A percentile compares a stretch with the other conserved stretches of the same genome.
phyloP scores from a whole-genome alignment of 73 alveolate species.

The Paramecium sonneborni region DNA sequence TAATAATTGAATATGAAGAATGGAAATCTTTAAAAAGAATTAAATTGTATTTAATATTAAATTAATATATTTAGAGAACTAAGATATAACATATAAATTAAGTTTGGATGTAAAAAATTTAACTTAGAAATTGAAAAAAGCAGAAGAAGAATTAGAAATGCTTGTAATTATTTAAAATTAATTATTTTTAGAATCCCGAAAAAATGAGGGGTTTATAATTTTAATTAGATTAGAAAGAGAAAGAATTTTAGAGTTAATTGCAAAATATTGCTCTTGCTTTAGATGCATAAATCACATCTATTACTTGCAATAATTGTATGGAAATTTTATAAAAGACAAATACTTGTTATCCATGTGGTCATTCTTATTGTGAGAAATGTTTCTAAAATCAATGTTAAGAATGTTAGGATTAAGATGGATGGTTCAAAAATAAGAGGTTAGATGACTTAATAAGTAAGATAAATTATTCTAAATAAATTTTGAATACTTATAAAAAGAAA shows the following conservation, averaged over 20 bases:
- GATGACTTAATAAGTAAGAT: conserved; percentile 12
- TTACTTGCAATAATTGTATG: not conserved
- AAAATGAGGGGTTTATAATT: not conserved
- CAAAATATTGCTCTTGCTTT: conserved; percentile 11
- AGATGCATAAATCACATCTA: conserved; percentile 23
- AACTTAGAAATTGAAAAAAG: not conserved
- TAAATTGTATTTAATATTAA: not conserved
- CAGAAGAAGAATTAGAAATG: conserved; percentile 25
- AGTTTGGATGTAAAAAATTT: not conserved
- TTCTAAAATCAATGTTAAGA: conserved; percentile 1
- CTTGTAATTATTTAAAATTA: not conserved
- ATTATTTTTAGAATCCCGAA: conserved; percentile 12
- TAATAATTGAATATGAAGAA: not conserved
- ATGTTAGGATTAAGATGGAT: not conserved
- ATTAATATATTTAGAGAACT: not conserved
- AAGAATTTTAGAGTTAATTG: conserved; percentile 11
- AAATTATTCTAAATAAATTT: not conserved
- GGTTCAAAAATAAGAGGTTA: conserved; percentile 2
- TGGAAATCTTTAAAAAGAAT: not conserved
- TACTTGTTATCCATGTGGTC: conserved; percentile 58
- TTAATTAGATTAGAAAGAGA: not conserved
- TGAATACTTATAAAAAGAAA: conserved; percentile 2
- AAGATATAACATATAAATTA: not conserved
- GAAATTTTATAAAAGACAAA: not conserved
- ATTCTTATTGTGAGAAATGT: conserved; percentile 41